Evolutionary conservation across 371 early-diverging fungal genomes (phyloP).

Genomic region (Mortierella sp.): DNA sequence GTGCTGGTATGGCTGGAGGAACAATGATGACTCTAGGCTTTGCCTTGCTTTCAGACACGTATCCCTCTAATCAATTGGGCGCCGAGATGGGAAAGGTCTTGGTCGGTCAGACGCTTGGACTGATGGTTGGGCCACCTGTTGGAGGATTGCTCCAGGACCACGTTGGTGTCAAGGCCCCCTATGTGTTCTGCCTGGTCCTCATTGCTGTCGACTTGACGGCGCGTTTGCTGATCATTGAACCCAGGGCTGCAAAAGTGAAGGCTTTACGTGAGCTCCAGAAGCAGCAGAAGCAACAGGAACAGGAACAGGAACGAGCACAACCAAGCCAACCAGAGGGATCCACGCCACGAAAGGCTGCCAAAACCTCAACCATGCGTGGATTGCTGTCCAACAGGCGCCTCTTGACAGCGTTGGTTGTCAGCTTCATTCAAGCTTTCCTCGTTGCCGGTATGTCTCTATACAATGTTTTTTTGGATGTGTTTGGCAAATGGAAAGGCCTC

Average conservation of each 20-base stretch:
- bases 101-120: slow-evolving; percentile 37
- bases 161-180: slow-evolving; percentile 73
- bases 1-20: slow-evolving; percentile 70
- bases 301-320: slow-evolving; percentile 3
- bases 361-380: slow-evolving; percentile 13
- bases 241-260: slow-evolving; percentile 47
- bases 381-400: slow-evolving; percentile 31
- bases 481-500: not conserved
- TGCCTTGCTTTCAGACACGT: slow-evolving; percentile 70
- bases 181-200: slow-evolving; percentile 75
- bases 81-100: slow-evolving; percentile 67
- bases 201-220: slow-evolving; percentile 67
- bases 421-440: slow-evolving; percentile 39
- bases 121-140: slow-evolving; percentile 47
- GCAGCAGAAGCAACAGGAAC: slow-evolving; percentile 12
- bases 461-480: not conserved
- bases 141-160: slow-evolving; percentile 64
- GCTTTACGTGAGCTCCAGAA: slow-evolving; percentile 25
- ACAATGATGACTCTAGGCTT: slow-evolving; percentile 70
- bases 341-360: not conserved
- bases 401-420: slow-evolving; percentile 29
- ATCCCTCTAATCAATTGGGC: slow-evolving; percentile 65
- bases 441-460: slow-evolving; percentile 23
- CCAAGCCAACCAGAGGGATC: not conserved
- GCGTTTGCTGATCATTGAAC: slow-evolving; percentile 65